Evolutionary conservation across 2,329 filamentous ascomycete genomes (phyloP), one percentile per base, ranked within the genome.

Genomic region (Capronia americana): DNA sequence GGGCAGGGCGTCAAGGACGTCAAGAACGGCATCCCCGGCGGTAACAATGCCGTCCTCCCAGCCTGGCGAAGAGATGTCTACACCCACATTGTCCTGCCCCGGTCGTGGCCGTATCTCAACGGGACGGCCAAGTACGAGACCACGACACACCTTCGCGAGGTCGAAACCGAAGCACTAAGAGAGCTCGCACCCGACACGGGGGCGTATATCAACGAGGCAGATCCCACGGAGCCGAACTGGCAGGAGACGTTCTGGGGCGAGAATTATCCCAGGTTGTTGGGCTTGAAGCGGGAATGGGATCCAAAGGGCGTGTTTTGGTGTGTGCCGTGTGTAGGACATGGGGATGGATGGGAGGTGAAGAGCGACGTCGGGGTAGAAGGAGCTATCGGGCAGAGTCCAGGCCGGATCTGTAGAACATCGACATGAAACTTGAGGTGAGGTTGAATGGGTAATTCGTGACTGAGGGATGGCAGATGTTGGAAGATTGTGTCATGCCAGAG

Each of bases 241-340:
- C 76, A 80, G 64, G 28, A 74, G 23, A 71, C 76, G 6, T 82
- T 81, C 69, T 82, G 77, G 76, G 80, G 79, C 12, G 55, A 69
- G 4, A 75, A 77, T 44, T 76, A 78, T 64, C 68, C 67, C 5
- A 67, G 69, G 12, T 46, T 79, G 51, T 72, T 75, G 24, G 38
- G 61, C 5, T 69, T 77, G 34, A 77, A 78, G 72, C 68, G 74
- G 61, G 69, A 72, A 26, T 76, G 72, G 70, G 76, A 79, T 61
- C 75, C 75, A 0, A 55, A 63, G 12, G 66, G 68, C 20, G 65
- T 71, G 17, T 77, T 77, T 46, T 58, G 73, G 68, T 72, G 69
- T 51, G 71, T 67, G 14, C 69, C 71, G 2, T 75, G 73, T 20
- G 75, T 76, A 5, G 75, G 74, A 12, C 73, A 73, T 64, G 72